A percentile compares a stretch with the other conserved stretches of the same genome.
Evolutionary conservation across 208 protist species (phyloP).

Genomic region (Tritrichomonas musculus): DNA sequence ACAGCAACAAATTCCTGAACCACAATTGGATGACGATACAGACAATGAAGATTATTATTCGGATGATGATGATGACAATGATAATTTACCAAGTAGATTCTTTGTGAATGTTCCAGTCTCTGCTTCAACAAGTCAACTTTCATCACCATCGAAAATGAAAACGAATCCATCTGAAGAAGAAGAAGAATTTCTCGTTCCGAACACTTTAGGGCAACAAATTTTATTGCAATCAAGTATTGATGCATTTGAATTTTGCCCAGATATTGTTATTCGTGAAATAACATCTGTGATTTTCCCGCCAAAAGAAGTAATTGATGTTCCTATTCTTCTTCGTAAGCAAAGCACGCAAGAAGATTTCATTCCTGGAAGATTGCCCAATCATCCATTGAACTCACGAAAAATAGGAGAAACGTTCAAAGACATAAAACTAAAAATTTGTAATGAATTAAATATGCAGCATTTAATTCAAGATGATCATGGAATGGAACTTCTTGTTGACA

Average conservation of each 20-base stretch:
- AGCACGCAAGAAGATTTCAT: neutral
- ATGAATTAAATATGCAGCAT: neutral
- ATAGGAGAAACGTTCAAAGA: neutral
- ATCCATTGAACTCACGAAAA: neutral
- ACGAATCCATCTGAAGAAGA: too few relatives aligned
- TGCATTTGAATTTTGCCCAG: neutral
- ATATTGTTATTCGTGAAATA: neutral
- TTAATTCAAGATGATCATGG: slow-evolving; percentile 34
- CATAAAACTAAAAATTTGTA: slow-evolving; percentile 36
- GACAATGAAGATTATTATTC: neutral
- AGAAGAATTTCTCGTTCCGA: neutral
- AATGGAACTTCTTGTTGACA: slow-evolving; percentile 40
- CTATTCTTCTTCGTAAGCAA: neutral
- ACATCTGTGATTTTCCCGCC: neutral
- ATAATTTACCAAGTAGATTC: neutral
- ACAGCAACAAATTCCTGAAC: neutral
- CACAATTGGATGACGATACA: neutral
- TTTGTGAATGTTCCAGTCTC: too few relatives aligned
- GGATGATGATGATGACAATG: neutral
- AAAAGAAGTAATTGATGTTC: neutral
- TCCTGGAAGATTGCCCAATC: neutral
- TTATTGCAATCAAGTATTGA: neutral
- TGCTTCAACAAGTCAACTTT: neutral
- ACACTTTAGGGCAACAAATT: neutral
- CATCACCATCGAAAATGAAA: neutral